Conservation (phyloP, 2,329 filamentous ascomycete genomes). For the Chaetomium olivaceum region DNA sequence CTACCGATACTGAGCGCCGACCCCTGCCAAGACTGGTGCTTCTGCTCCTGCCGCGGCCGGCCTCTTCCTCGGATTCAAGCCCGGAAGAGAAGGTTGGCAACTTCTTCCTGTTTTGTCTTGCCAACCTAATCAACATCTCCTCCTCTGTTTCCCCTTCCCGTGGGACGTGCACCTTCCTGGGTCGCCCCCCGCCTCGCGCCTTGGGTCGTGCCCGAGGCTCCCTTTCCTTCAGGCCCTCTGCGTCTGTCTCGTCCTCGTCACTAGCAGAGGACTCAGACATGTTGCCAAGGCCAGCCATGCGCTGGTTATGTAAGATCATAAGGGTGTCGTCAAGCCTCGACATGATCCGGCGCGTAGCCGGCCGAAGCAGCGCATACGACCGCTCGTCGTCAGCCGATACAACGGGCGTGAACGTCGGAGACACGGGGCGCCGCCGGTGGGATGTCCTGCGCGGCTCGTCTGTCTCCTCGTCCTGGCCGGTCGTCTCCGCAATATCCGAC, state of each 20-base stretch:
- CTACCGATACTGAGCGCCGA: slow-evolving; percentile 23
- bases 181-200: slow-evolving; percentile 17
- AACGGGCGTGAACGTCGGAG: slow-evolving; percentile 47
- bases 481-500: background rate
- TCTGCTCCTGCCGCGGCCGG: slow-evolving; percentile 3
- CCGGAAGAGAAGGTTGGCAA: slow-evolving; percentile 1
- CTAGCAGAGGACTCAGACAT: slow-evolving; percentile 30
- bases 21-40: slow-evolving; percentile 8
- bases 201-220: background rate
- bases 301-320: slow-evolving; percentile 66
- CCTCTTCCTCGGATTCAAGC: background rate
- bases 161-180: slow-evolving; percentile 28
- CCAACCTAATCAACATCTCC: slow-evolving; percentile 42
- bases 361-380: slow-evolving; percentile 64
- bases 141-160: slow-evolving; percentile 37
- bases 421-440: slow-evolving; percentile 15
- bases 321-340: slow-evolving; percentile 69
- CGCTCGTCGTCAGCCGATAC: slow-evolving; percentile 70
- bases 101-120: slow-evolving; percentile 38
- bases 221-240: background rate
- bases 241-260: slow-evolving; percentile 24
- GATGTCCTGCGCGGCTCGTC: background rate
- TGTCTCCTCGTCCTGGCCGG: slow-evolving; percentile 13
- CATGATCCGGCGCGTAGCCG: slow-evolving; percentile 70
- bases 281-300: slow-evolving; percentile 50